Base-by-base conservation (phyloP, 768 basidiomycete species). In the Lentinula sp. region DNA sequence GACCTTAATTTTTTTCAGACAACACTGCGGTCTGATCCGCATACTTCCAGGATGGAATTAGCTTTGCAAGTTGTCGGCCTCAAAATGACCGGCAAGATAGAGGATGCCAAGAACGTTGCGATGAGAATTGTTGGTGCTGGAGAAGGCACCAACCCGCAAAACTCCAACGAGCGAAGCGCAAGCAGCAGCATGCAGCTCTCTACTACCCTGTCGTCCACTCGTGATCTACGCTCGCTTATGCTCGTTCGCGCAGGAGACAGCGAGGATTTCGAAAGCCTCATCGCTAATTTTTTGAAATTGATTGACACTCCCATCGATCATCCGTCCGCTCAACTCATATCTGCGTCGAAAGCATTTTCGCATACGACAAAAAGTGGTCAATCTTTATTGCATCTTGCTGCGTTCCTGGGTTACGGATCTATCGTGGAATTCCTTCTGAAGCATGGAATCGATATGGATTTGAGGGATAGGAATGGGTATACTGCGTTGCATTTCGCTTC, bases 31-130 rank as follows among this genome's bases (percentile, higher is more conserved):
- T 49, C 48, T 42, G 63, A 28, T 28, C 43, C 59, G 59, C 18
- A 28, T 59, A 58, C 64, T 69, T 54, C 61, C 66, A 95, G 93
- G 65, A 95, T 98, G 93, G 95, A 96, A 71, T 84, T 97, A 58
- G 95, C 95, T 56, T 78, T 98, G 3, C 94, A 96, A 69, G 93
- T 96, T 13, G 94, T 98, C 16, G 95, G 95, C 0, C 76, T 97
- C 64, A 95, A 96, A 77, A 95, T 97, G 92, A 96, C 94, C 0
- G 95, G 95, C 52, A 91, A 94, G 68, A 87, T 96, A 32, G 93
- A 95, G 66, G 92, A 95, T 58, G 94, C 95, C 2, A 89, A 91
- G 72, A 91, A 93, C 61, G 90, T 97, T 40, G 95, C 95, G 13
- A 87, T 95, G 84, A 84, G 94, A 34, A 97, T 97, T 65, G 91